These are phyloP conservation scores for Penicillium nucicola DNA, from an alignment of 495 filamentous ascomycete species.

Conservation along the genomic window DNA sequence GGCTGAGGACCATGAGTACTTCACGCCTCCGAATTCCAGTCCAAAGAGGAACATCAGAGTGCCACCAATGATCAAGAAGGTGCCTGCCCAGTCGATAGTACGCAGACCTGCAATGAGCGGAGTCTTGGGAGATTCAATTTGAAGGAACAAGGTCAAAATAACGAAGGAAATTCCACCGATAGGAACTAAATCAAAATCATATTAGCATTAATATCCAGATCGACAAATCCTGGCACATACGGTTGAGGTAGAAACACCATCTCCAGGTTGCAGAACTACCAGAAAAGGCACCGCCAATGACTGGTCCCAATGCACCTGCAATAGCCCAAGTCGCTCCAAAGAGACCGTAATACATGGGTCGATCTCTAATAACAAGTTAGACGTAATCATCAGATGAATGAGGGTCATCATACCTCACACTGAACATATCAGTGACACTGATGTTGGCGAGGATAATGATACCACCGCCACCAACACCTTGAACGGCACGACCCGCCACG, in stretches of 20 bases:
- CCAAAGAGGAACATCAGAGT: slow-evolving; percentile 82
- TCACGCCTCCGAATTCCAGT: slow-evolving; percentile 72
- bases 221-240: slow-evolving; percentile 30
- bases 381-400: background rate
- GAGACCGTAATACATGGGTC: slow-evolving; percentile 60
- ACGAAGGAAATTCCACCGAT: slow-evolving; percentile 67
- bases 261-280: slow-evolving; percentile 55
- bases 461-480: slow-evolving; percentile 83
- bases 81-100: slow-evolving; percentile 75
- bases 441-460: slow-evolving; percentile 79
- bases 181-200: slow-evolving; percentile 46
- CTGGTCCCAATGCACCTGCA: slow-evolving; percentile 68
- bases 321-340: slow-evolving; percentile 73
- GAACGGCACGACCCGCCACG: slow-evolving; percentile 70
- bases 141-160: slow-evolving; percentile 66
- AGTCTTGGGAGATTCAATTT: slow-evolving; percentile 73
- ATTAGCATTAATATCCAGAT: slow-evolving; percentile 8
- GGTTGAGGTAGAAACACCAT: slow-evolving; percentile 64
- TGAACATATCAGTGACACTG: slow-evolving; percentile 76
- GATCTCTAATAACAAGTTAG: slow-evolving; percentile 44
- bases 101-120: slow-evolving; percentile 66
- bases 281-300: slow-evolving; percentile 75
- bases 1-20: slow-evolving; percentile 71
- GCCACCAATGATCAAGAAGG: slow-evolving; percentile 65
- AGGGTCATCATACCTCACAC: slow-evolving; percentile 48